These are phyloP conservation scores for Musa itinerans DNA, from an alignment of 176 grass and related monocot species.

Conservation along the genomic window DNA sequence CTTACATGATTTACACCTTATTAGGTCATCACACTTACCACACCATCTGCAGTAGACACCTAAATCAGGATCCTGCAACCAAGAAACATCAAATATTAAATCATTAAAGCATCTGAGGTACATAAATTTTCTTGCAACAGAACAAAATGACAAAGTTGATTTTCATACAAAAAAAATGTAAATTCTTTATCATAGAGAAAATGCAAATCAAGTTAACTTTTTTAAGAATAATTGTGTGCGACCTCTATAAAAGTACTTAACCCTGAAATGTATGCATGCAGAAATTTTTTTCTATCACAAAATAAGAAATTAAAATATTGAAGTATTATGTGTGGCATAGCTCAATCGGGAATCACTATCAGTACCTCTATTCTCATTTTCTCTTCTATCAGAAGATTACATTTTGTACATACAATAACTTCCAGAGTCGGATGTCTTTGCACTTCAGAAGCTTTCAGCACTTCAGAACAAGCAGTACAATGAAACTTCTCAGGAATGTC, in stretches of 20 bases:
- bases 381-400: constrained; percentile 81
- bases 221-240: no score
- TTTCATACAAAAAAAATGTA: neutral
- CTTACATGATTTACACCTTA: constrained; percentile 74
- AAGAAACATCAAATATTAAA: neutral
- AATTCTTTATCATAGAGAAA: neutral
- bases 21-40: constrained; percentile 61
- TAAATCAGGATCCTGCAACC: constrained; percentile 20
- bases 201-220: no score
- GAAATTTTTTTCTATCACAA: neutral
- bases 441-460: constrained; percentile 59
- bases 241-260: neutral
- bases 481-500: constrained; percentile 33
- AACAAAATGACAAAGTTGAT: neutral
- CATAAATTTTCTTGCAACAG: neutral
- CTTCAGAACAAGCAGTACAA: constrained; percentile 67
- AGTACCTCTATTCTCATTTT: constrained; percentile 70
- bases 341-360: neutral
- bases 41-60: constrained; percentile 88
- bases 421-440: constrained; percentile 77
- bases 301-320: neutral
- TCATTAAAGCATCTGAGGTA: neutral
- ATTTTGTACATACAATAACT: constrained; percentile 73
- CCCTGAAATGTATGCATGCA: neutral
- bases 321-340: neutral